Percentiles rank a stretch among this genome's conserved stretches.
phyloP scores from a whole-genome alignment of 1,284 basidiomycete genomes.

The Coniferiporia sulphurascens region DNA sequence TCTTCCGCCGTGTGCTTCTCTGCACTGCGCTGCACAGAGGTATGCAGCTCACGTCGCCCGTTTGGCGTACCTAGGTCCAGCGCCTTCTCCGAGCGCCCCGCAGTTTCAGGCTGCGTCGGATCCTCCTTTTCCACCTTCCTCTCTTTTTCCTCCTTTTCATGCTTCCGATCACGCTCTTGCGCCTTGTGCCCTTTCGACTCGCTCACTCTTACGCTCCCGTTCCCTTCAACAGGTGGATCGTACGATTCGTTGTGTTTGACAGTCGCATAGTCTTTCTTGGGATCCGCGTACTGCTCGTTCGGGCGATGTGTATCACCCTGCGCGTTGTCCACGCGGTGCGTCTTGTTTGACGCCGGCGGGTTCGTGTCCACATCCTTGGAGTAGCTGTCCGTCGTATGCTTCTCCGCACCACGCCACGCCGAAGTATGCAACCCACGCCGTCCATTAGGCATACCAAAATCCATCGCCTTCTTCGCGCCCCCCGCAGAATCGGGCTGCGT shows the following conservation, averaged over 20 bases:
- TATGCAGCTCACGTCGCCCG: too few relatives aligned
- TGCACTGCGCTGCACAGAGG: neutral
- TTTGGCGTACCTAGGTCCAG: too few relatives aligned
- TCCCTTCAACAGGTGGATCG: slow-evolving; percentile 5
- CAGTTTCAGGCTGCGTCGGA: too few relatives aligned
- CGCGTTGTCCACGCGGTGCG: slow-evolving; percentile 8
- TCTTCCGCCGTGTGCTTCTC: slow-evolving; percentile 10
- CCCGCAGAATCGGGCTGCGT: too few relatives aligned
- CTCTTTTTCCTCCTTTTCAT: too few relatives aligned
- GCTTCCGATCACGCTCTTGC: neutral
- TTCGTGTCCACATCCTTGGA: slow-evolving; percentile 16
- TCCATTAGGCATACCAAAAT: too few relatives aligned
- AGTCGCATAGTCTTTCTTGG: slow-evolving; percentile 16
- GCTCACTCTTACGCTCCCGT: neutral
- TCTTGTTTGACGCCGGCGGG: slow-evolving; percentile 10
- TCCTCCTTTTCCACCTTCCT: too few relatives aligned
- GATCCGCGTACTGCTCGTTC: slow-evolving; percentile 17
- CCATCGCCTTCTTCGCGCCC: too few relatives aligned
- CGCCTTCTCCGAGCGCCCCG: too few relatives aligned
- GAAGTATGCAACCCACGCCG: slow-evolving; percentile 7
- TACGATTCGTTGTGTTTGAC: slow-evolving; percentile 17
- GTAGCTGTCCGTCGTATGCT: slow-evolving; percentile 13
- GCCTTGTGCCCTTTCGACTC: slow-evolving; percentile 11
- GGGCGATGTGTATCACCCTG: slow-evolving; percentile 12
- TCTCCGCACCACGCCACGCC: neutral